Percentiles rank a stretch among this genome's conserved stretches.
phyloP scores from a whole-genome alignment of 139 green algal genomes.

The Chlamydomonas applanata region DNA sequence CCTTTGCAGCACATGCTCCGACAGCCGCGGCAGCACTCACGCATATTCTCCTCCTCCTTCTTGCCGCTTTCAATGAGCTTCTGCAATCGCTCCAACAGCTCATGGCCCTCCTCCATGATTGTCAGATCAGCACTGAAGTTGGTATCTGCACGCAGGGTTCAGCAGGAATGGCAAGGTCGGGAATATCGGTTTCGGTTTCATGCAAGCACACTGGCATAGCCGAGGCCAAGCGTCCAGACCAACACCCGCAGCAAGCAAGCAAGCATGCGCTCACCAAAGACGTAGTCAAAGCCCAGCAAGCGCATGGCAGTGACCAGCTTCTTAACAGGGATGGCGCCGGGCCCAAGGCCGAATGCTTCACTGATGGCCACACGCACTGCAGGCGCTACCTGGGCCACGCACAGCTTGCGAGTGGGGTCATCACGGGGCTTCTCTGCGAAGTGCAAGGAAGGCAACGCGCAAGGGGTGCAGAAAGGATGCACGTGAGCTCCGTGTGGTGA shows the following conservation, averaged over 20 bases:
- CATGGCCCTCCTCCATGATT: slow-evolving; percentile 74
- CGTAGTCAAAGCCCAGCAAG: slow-evolving; percentile 67
- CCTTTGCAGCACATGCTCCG: too few relatives aligned
- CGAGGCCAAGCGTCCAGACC: too few relatives aligned
- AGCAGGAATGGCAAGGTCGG: too few relatives aligned
- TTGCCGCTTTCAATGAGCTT: not conserved
- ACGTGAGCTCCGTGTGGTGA: too few relatives aligned
- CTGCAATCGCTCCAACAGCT: slow-evolving; percentile 57
- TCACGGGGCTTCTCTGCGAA: too few relatives aligned
- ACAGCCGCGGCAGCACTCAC: too few relatives aligned
- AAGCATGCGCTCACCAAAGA: slow-evolving; percentile 54
- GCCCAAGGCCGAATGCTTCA: slow-evolving; percentile 54
- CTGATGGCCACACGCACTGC: slow-evolving; percentile 64
- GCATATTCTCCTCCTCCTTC: too few relatives aligned
- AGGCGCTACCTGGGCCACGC: slow-evolving; percentile 54
- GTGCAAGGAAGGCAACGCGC: too few relatives aligned
- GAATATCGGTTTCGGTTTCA: too few relatives aligned
- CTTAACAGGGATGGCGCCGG: slow-evolving; percentile 34
- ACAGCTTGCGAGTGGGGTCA: slow-evolving; percentile 24
- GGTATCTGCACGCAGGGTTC: slow-evolving; percentile 42
- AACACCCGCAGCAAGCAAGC: not conserved
- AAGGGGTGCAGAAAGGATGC: too few relatives aligned
- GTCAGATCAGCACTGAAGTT: slow-evolving; percentile 68
- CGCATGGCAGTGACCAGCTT: slow-evolving; percentile 61
- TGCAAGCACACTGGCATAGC: too few relatives aligned